Evolutionary conservation across 768 basidiomycete genomes (phyloP), one percentile per base, ranked within the genome.

Genomic region (Pleurotus platypus): DNA sequence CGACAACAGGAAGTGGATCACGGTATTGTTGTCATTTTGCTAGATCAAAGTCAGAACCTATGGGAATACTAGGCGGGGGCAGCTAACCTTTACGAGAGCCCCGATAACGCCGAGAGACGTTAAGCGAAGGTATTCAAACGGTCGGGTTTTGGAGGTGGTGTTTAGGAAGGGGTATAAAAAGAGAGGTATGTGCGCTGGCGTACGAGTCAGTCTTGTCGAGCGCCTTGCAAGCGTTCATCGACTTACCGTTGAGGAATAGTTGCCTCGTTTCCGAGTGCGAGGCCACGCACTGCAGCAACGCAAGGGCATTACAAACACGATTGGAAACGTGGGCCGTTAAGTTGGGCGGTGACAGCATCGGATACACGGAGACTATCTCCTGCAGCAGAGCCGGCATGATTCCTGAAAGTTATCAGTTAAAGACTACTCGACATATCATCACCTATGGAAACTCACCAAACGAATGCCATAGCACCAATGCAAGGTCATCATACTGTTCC

Each of bases 1-100:
- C 3, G 95, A 97, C 46, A 99, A 84, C 43, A 99, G 82, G 79
- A 99, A 99, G 75, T 98, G 96, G 72, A 99, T 98, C 63, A 99
- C 97, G 56, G 96, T 90, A 66, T 87, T 94, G 74, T 99, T 99
- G 74, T 99, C 97, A 69, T 98, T 98, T 93, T 98, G 96, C 92
- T 97, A 65, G 49, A 26, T 38, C 46, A 24, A 24, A 22, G 53
- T 54, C 18, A 49, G 53, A 22, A 20, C 43, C 40, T 37, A 38
- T 27, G 30, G 8, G 40, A n/a, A 47, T 37, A 24, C 16, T 22
- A 57, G 20, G 60, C 12, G 43, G 20, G 56, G 37, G 20, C 49
- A 27, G 70, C 72, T 57, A 63, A 94, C 94, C 81, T 99, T 99
- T 69, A 99, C 97, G 50, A 99, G 84, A 16, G 97, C 97, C 42